Conservation (phyloP, 305 asterid species). For the Petunia hybrid region DNA sequence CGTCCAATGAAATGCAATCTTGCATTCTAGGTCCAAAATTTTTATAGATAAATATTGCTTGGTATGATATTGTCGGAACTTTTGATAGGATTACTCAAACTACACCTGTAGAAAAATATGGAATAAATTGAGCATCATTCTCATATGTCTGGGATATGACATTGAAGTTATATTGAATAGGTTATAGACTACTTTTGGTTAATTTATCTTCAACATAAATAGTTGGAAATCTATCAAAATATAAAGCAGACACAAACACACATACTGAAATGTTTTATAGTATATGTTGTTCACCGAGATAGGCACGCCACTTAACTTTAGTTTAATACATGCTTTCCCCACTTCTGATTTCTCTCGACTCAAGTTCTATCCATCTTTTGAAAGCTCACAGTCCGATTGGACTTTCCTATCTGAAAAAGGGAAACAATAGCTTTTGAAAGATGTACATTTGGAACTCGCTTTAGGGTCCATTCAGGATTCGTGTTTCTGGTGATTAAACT, state of each 20-base stretch:
- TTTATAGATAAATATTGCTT: background rate
- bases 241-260: background rate
- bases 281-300: background rate
- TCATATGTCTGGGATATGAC: background rate
- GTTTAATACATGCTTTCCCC: background rate
- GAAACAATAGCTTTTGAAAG: background rate
- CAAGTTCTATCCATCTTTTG: background rate
- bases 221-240: background rate
- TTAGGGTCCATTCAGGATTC: background rate
- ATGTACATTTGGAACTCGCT: background rate
- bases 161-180: background rate
- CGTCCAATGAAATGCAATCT: background rate
- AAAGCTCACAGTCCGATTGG: background rate
- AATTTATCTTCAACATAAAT: background rate
- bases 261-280: background rate
- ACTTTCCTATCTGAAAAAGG: background rate
- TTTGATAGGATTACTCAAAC: background rate
- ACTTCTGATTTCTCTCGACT: background rate
- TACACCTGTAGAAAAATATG: background rate
- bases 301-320: background rate
- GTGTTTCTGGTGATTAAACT: background rate
- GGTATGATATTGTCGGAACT: background rate
- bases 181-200: background rate
- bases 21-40: background rate
- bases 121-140: background rate